Percentiles rank a stretch among this genome's conserved stretches.
Conservation (phyloP, 2,329 filamentous ascomycete genomes). For the Colletotrichum karsti region DNA sequence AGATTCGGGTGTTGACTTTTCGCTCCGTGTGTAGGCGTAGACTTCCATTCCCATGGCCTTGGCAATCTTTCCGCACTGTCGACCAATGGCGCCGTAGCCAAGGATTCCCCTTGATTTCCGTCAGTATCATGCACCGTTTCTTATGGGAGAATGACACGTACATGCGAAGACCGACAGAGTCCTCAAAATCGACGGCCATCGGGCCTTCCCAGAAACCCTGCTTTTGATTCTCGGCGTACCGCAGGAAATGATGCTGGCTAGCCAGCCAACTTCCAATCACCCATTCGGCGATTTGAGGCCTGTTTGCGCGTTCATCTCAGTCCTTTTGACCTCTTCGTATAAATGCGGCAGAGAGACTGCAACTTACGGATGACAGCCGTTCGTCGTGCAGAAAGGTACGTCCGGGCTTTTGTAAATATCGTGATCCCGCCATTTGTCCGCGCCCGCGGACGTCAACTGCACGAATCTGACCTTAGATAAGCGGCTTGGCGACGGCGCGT, state of each 20-base stretch:
- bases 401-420: slow-evolving; percentile 42
- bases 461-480: slow-evolving; percentile 50
- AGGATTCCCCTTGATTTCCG: slow-evolving; percentile 42
- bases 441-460: slow-evolving; percentile 54
- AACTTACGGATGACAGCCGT: slow-evolving; percentile 51
- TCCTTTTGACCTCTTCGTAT: accelerated
- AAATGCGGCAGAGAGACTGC: accelerated
- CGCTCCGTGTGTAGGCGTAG: slow-evolving; percentile 71
- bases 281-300: slow-evolving; percentile 51
- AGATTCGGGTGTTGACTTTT: slow-evolving; percentile 66
- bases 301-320: slow-evolving; percentile 9
- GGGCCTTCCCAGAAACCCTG: slow-evolving; percentile 36
- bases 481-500: slow-evolving; percentile 39
- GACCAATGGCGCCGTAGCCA: slow-evolving; percentile 55
- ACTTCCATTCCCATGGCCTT: slow-evolving; percentile 72
- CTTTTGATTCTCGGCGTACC: slow-evolving; percentile 39
- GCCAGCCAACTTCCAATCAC: slow-evolving; percentile 45
- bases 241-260: slow-evolving; percentile 40
- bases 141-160: slow-evolving; percentile 25
- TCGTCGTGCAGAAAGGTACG: slow-evolving; percentile 49
- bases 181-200: slow-evolving; percentile 33
- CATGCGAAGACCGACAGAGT: slow-evolving; percentile 45
- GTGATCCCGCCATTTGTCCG: slow-evolving; percentile 49
- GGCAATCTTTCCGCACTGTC: slow-evolving; percentile 55
- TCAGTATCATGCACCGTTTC: neutral